These are phyloP conservation scores for Tillandsia fasciculata DNA, from an alignment of 176 grass and related monocot genomes.

Conservation along the genomic window DNA sequence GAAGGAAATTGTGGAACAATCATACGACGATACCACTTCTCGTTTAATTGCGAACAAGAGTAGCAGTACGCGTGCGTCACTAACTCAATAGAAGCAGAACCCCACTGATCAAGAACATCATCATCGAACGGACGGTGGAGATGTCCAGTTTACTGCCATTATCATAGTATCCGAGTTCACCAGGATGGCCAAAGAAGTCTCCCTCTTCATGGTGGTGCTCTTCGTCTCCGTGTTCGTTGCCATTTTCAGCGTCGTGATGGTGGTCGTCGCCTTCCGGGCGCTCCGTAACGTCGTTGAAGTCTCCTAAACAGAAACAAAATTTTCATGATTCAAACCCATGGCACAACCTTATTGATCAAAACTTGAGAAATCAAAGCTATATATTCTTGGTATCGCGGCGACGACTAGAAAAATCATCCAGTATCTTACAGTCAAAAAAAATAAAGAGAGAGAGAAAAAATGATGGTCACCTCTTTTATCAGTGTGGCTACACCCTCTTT, in stretches of 20 bases:
- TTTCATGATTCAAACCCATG: neutral
- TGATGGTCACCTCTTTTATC: slow-evolving; percentile 20
- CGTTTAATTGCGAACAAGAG: too few species aligned
- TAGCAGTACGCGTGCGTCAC: too few species aligned
- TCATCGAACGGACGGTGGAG: slow-evolving; percentile 70
- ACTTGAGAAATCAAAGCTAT: neutral
- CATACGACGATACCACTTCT: too few species aligned
- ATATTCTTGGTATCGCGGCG: neutral
- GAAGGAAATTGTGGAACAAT: too few species aligned
- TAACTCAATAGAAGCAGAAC: too few species aligned
- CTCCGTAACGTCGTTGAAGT: slow-evolving; percentile 44
- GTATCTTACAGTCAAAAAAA: too few species aligned
- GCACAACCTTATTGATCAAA: neutral
- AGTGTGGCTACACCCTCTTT: slow-evolving; percentile 44
- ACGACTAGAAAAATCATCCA: too few species aligned
- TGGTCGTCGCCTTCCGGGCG: slow-evolving; percentile 7
- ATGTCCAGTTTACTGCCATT: slow-evolving; percentile 32
- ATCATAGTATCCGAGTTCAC: neutral
- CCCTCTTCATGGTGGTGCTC: neutral
- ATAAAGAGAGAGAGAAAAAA: too few species aligned
- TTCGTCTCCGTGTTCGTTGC: slow-evolving; percentile 2
- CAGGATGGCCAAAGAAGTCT: slow-evolving; percentile 1
- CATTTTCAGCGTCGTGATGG: slow-evolving; percentile 38
- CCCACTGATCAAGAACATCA: too few species aligned
- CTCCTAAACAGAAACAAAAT: slow-evolving; percentile 10